Percentiles rank a stretch among this genome's conserved stretches.
phyloP scores from a whole-genome alignment of 371 early-diverging fungal species.

The Umbelopsis sp. region DNA sequence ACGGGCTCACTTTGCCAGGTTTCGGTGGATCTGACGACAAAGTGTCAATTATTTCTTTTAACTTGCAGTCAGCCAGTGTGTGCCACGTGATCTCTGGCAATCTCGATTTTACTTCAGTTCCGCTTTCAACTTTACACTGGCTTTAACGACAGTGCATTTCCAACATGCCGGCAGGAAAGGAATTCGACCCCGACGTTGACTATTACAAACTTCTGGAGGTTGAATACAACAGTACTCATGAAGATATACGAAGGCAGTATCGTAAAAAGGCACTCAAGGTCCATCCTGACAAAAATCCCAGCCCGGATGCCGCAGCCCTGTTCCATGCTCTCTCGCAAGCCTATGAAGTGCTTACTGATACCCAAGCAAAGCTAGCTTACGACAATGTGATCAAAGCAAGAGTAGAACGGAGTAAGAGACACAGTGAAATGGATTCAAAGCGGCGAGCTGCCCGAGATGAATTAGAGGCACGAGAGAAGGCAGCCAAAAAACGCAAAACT shows the following conservation, averaged over 20 bases:
- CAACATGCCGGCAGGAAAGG: conserved; percentile 27
- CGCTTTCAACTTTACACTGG: too few species aligned
- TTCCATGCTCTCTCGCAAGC: conserved; percentile 46
- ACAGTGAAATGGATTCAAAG: conserved; percentile 51
- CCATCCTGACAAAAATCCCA: conserved; percentile 60
- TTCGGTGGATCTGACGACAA: too few species aligned
- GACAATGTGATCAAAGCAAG: conserved; percentile 45
- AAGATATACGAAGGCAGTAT: conserved; percentile 79
- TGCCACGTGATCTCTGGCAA: too few species aligned
- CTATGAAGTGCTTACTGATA: conserved; percentile 40
- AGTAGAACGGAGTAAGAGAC: conserved; percentile 46
- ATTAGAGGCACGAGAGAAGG: conserved; percentile 45
- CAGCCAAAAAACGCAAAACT: conserved; percentile 40
- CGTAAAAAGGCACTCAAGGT: conserved; percentile 54
- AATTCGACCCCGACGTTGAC: conserved; percentile 51
- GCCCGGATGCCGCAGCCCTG: conserved; percentile 52
- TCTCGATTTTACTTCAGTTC: too few species aligned
- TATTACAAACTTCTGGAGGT: conserved; percentile 80
- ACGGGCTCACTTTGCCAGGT: too few species aligned
- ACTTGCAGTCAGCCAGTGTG: too few species aligned
- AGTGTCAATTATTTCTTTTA: too few species aligned
- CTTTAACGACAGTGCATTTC: not conserved
- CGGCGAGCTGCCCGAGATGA: conserved; percentile 47
- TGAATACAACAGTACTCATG: conserved; percentile 49
- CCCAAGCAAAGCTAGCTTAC: conserved; percentile 40